Evolutionary conservation across 306 rosid genomes (phyloP).

Genomic region (Rosa multiflora): DNA sequence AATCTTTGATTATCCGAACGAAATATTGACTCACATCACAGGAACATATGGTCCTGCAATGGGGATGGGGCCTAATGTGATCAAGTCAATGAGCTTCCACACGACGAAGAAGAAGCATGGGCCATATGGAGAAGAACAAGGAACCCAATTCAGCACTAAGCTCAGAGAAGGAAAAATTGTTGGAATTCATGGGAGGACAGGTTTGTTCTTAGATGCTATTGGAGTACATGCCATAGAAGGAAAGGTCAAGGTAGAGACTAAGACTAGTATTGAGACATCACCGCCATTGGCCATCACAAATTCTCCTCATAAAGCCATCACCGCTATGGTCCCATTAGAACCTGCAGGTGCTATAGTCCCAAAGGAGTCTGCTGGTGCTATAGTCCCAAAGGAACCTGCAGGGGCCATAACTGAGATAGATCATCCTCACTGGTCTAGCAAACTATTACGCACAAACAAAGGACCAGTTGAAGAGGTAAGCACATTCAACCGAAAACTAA

Average conservation of each 20-base stretch:
- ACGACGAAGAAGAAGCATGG: constrained; percentile 63
- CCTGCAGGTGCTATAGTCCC: neutral
- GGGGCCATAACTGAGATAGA: constrained; percentile 40
- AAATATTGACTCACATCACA: constrained; percentile 77
- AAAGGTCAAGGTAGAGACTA: constrained; percentile 31
- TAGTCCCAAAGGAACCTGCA: constrained; percentile 29
- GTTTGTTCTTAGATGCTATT: constrained; percentile 79
- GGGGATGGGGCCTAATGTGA: constrained; percentile 71
- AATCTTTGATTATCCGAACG: constrained; percentile 68
- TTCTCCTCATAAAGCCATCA: constrained; percentile 7
- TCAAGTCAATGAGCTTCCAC: constrained; percentile 79
- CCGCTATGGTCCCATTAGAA: constrained; percentile 23
- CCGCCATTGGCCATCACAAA: neutral
- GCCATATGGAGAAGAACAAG: constrained; percentile 84
- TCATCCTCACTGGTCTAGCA: constrained; percentile 47
- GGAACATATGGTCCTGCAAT: constrained; percentile 71
- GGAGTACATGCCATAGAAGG: constrained; percentile 82
- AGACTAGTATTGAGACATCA: neutral
- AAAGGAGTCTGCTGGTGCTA: constrained; percentile 24
- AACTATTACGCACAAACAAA: constrained; percentile 42
- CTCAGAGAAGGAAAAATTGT: constrained; percentile 71
- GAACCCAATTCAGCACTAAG: constrained; percentile 61
- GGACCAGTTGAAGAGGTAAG: constrained; percentile 62
- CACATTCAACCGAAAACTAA: neutral
- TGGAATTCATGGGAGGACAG: constrained; percentile 86